Percentiles rank a stretch among this genome's conserved stretches.
Evolutionary conservation across 495 filamentous ascomycete genomes (phyloP).

Genomic region (Tuber brumale): DNA sequence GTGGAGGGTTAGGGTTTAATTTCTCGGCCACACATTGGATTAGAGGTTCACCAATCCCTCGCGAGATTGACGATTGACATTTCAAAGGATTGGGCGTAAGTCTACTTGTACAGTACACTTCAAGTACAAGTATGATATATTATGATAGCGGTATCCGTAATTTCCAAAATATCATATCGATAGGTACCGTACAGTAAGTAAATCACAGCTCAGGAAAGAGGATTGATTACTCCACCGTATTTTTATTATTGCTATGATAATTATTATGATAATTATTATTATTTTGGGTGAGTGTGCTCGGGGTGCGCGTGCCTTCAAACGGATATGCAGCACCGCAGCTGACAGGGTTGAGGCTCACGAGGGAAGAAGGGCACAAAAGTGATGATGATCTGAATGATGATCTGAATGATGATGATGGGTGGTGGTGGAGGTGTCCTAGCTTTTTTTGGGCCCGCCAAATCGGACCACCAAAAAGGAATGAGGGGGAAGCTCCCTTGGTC

Average conservation of each 20-base stretch:
- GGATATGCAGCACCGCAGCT: not conserved
- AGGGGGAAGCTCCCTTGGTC: not conserved
- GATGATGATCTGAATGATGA: not conserved
- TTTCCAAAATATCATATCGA: not conserved
- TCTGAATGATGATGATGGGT: not conserved
- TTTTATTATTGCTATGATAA: not conserved
- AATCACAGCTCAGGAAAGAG: not conserved
- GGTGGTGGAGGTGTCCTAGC: not conserved
- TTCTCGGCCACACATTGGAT: not conserved
- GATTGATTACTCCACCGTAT: too few relatives aligned
- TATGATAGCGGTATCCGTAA: not conserved
- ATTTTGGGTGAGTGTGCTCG: not conserved
- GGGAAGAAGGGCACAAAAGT: not conserved
- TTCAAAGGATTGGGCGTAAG: not conserved
- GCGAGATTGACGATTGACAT: not conserved
- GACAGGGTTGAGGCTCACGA: constrained; percentile 3
- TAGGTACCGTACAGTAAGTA: not conserved
- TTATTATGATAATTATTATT: not conserved
- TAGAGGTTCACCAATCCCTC: not conserved
- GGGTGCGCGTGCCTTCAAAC: not conserved
- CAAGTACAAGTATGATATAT: too few relatives aligned
- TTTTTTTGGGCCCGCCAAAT: not conserved
- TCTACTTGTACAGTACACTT: too few relatives aligned
- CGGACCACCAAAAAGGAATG: not conserved
- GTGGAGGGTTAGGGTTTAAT: not conserved